phyloP scores from a whole-genome alignment of 345 rosid genomes.

The Populus tremula region DNA sequence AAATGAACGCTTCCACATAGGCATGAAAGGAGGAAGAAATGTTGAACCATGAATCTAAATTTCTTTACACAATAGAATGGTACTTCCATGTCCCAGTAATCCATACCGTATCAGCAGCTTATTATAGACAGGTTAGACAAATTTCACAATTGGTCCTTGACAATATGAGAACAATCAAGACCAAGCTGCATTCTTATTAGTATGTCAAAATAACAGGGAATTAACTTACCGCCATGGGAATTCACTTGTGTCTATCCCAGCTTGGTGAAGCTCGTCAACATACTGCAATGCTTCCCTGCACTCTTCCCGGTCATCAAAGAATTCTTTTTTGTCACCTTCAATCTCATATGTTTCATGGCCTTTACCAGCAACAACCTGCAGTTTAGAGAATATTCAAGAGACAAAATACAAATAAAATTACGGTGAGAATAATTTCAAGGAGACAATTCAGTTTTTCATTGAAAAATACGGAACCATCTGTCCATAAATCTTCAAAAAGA shows the following conservation, averaged over 20 bases:
- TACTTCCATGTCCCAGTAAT: background rate
- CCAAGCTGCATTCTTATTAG: background rate
- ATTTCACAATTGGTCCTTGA: background rate
- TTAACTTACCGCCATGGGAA: constrained; percentile 91
- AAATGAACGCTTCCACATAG: background rate
- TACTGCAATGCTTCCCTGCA: constrained; percentile 90
- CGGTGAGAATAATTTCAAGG: background rate
- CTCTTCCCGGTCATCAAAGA: constrained; percentile 84
- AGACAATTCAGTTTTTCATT: background rate
- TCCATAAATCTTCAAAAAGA: constrained; percentile 1
- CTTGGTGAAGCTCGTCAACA: constrained; percentile 93
- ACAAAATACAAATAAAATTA: background rate
- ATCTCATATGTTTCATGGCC: constrained; percentile 80
- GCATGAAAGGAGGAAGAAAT: background rate
- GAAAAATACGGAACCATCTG: background rate
- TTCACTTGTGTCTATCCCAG: constrained; percentile 97
- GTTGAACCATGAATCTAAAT: background rate
- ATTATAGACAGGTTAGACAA: background rate
- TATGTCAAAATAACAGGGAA: background rate
- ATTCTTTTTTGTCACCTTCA: constrained; percentile 84
- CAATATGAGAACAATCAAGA: background rate
- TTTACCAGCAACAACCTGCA: constrained; percentile 89
- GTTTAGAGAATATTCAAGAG: constrained; percentile 15
- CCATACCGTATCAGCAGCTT: background rate
- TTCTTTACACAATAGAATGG: background rate